Evolutionary conservation across 2,329 filamentous ascomycete genomes (phyloP).

Genomic region (Penicillium sp.): DNA sequence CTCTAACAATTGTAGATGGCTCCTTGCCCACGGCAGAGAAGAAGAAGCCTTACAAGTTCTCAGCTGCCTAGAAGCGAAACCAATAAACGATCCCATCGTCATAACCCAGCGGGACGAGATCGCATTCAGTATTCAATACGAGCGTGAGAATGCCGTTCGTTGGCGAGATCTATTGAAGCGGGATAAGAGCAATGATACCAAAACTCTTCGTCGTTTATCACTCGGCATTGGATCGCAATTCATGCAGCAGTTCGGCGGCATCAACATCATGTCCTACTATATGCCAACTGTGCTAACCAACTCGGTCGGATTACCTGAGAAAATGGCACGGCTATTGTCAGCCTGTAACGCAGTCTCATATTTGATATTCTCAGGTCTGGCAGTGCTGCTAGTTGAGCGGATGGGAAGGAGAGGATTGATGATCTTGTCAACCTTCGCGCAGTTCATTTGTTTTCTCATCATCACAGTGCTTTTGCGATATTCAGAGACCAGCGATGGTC

Average conservation of each 20-base stretch:
- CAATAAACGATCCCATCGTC: constrained; percentile 47
- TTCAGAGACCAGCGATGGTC: background rate
- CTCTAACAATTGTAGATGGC: constrained; percentile 35
- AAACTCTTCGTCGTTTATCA: constrained; percentile 15
- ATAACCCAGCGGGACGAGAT: constrained; percentile 48
- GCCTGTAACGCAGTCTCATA: constrained; percentile 52
- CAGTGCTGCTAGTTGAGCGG: constrained; percentile 51
- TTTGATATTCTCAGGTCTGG: constrained; percentile 44
- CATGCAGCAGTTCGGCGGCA: constrained; percentile 21
- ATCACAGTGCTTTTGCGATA: constrained; percentile 46
- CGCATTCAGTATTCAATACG: constrained; percentile 50
- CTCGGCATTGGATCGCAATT: constrained; percentile 19
- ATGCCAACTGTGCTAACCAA: constrained; percentile 44
- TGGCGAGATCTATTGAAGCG: constrained; percentile 34
- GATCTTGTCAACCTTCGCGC: constrained; percentile 52
- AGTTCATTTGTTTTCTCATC: constrained; percentile 51
- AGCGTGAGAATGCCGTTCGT: constrained; percentile 50
- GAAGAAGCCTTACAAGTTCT: constrained; percentile 8
- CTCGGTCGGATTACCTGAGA: constrained; percentile 39
- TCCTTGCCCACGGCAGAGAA: constrained; percentile 20
- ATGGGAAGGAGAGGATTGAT: constrained; percentile 52
- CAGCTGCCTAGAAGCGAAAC: constrained; percentile 4
- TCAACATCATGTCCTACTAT: constrained; percentile 25
- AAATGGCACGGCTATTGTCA: constrained; percentile 45
- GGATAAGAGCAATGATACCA: constrained; percentile 15